Evolutionary conservation across 2,329 filamentous ascomycete species (phyloP).

Genomic region (Penicillium sp.): DNA sequence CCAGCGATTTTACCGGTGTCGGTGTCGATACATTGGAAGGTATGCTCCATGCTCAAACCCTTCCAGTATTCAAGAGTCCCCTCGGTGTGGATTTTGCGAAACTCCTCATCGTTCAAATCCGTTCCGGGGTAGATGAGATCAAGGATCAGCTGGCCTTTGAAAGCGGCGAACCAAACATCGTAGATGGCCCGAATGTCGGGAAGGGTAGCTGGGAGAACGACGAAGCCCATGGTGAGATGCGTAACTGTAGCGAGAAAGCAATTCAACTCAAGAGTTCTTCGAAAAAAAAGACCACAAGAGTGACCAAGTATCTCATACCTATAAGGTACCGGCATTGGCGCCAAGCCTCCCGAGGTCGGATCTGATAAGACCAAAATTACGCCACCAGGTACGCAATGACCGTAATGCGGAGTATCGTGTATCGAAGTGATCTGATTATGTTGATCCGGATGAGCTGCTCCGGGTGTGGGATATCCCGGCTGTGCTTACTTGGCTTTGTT

Average conservation of each 20-base stretch:
- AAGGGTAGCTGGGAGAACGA: constrained; percentile 41
- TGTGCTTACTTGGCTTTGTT: not conserved
- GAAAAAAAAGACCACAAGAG: not conserved
- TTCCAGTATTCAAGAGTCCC: constrained; percentile 45
- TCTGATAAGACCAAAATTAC: constrained; percentile 8
- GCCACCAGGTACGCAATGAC: not conserved
- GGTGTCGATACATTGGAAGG: constrained; percentile 48
- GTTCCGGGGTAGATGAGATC: constrained; percentile 45
- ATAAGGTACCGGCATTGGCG: constrained; percentile 2
- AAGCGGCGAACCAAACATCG: constrained; percentile 24
- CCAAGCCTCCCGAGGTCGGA: constrained; percentile 9
- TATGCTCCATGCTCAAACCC: constrained; percentile 45
- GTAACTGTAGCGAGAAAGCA: not conserved
- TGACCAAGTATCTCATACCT: not conserved
- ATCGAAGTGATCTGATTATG: not conserved
- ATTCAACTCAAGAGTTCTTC: not conserved
- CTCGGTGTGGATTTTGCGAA: constrained; percentile 47
- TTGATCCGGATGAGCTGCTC: not conserved
- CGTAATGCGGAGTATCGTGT: not conserved
- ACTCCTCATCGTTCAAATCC: constrained; percentile 36
- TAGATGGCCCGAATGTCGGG: constrained; percentile 22
- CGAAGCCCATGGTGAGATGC: constrained; percentile 36
- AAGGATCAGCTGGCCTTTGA: constrained; percentile 41
- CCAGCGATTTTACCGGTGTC: constrained; percentile 48
- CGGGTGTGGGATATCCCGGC: not conserved